Evolutionary conservation across 257 asterid genomes (phyloP).

Genomic region (Primulina huaijiensis): DNA sequence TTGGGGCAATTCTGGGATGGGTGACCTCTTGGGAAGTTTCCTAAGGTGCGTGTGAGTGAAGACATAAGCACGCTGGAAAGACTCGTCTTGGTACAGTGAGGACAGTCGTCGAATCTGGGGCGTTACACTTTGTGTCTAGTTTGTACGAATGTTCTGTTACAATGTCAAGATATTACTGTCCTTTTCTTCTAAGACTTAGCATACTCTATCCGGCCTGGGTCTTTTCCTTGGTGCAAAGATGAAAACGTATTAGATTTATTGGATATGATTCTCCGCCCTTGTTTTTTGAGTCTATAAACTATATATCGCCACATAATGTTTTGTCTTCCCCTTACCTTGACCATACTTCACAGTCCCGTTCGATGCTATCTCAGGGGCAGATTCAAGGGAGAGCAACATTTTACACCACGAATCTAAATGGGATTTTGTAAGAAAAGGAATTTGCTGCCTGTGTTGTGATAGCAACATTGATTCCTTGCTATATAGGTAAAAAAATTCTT

Average conservation of each 20-base stretch:
- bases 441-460: constrained; percentile 60
- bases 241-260: not conserved
- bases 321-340: not conserved
- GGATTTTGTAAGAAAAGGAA: constrained; percentile 63
- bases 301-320: not conserved
- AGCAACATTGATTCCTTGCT: constrained; percentile 62
- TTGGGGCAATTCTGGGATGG: no score
- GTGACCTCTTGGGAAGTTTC: no score
- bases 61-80: no score
- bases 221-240: not conserved
- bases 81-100: no score
- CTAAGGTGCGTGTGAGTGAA: no score
- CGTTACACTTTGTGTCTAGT: not conserved
- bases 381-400: constrained; percentile 27
- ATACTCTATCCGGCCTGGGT: not conserved
- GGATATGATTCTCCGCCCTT: not conserved
- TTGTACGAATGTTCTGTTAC: no score
- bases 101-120: no score
- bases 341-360: constrained; percentile 7
- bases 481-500: constrained; percentile 50
- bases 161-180: no score
- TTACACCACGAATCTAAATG: constrained; percentile 43
- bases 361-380: constrained; percentile 24
- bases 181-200: no score
- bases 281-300: not conserved